phyloP scores from a whole-genome alignment of 2,329 filamentous ascomycete species.

The Alternaria arborescens region DNA sequence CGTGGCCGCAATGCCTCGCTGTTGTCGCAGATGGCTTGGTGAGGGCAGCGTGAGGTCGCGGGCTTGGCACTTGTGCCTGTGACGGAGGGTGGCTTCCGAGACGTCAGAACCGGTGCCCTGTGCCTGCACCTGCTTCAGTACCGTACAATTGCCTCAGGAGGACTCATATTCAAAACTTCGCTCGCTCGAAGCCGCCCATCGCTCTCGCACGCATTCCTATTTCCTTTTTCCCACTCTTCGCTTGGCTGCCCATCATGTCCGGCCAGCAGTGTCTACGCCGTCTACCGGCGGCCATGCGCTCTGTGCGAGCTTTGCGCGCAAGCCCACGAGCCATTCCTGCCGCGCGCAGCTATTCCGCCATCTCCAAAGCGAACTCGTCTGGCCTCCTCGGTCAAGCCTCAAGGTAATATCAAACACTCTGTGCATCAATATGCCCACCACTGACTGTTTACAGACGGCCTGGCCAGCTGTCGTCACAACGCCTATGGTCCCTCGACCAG shows the following conservation, averaged over 20 bases:
- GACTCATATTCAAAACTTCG: not conserved
- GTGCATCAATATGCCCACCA: not conserved
- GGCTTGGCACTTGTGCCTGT: slow-evolving; percentile 36
- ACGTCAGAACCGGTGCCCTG: slow-evolving; percentile 37
- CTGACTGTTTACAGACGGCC: slow-evolving; percentile 41
- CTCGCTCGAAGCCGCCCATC: slow-evolving; percentile 19
- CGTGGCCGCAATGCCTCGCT: slow-evolving; percentile 44
- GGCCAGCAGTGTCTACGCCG: slow-evolving; percentile 52
- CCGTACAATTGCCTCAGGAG: slow-evolving; percentile 41
- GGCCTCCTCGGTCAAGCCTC: slow-evolving; percentile 44
- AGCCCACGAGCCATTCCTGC: slow-evolving; percentile 37
- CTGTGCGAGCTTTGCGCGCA: slow-evolving; percentile 42
- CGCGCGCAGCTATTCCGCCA: slow-evolving; percentile 47
- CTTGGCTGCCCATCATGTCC: slow-evolving; percentile 40
- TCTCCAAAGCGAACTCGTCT: slow-evolving; percentile 44
- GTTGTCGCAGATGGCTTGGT: slow-evolving; percentile 25
- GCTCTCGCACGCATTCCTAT: slow-evolving; percentile 13
- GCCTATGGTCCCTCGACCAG: slow-evolving; percentile 41
- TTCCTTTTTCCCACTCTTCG: slow-evolving; percentile 19
- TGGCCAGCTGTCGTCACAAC: slow-evolving; percentile 37
- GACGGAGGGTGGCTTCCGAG: slow-evolving; percentile 38
- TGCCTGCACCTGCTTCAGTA: slow-evolving; percentile 24
- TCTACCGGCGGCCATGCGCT: slow-evolving; percentile 41
- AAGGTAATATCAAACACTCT: slow-evolving; percentile 24
- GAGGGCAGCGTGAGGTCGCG: slow-evolving; percentile 34